Evolutionary conservation across 1,139 yeast genomes (phyloP).

Genomic region (Scheffersomyces stambukii): DNA sequence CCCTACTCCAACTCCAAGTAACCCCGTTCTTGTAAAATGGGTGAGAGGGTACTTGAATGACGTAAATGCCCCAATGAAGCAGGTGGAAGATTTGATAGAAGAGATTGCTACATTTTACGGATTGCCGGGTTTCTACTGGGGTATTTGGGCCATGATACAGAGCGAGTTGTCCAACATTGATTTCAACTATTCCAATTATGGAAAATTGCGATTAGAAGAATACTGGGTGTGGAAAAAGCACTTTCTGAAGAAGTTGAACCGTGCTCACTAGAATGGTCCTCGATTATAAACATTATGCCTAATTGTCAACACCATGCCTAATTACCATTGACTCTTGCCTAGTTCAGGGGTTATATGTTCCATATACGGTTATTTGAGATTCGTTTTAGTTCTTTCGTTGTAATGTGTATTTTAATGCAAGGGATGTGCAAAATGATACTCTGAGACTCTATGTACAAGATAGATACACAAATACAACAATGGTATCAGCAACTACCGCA

Average conservation of each 20-base stretch:
- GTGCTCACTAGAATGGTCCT: neutral
- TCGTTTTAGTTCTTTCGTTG: neutral
- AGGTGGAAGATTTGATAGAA: slow-evolving; percentile 35
- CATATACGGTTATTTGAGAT: slow-evolving; percentile 3
- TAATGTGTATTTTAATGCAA: too few species aligned
- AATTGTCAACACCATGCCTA: too few species aligned
- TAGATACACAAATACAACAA: too few species aligned
- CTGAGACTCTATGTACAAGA: too few species aligned
- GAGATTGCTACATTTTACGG: slow-evolving; percentile 68
- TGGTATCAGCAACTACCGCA: slow-evolving; percentile 46
- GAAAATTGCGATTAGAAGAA: slow-evolving; percentile 57
- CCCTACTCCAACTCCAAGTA: slow-evolving; percentile 45
- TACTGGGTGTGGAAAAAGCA: slow-evolving; percentile 64
- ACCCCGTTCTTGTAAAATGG: slow-evolving; percentile 52
- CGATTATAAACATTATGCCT: too few species aligned
- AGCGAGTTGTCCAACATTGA: slow-evolving; percentile 67
- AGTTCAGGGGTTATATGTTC: too few species aligned
- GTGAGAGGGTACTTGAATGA: slow-evolving; percentile 44
- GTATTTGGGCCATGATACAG: slow-evolving; percentile 80
- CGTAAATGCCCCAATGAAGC: slow-evolving; percentile 18
- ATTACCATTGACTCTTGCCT: too few species aligned
- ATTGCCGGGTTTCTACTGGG: slow-evolving; percentile 83
- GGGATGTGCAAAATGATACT: too few species aligned
- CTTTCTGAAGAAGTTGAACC: slow-evolving; percentile 6
- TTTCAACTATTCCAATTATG: slow-evolving; percentile 64